Conservation (phyloP, 352 stramenopile genomes). For the Phytophthora pisi region DNA sequence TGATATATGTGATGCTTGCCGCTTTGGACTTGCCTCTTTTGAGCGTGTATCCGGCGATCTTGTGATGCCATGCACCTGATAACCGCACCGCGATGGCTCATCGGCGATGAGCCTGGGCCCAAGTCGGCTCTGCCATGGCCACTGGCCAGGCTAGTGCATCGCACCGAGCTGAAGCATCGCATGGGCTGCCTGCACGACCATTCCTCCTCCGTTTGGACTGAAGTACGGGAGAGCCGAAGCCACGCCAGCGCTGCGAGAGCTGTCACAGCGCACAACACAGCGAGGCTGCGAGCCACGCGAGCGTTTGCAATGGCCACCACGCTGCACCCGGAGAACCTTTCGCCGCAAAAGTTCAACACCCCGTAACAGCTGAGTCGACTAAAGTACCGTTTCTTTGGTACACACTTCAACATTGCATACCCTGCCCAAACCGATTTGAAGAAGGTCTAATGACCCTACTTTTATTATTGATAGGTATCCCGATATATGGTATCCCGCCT, state of each 20-base stretch:
- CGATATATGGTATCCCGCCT: neutral
- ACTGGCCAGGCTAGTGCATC: neutral
- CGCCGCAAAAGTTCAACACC: neutral
- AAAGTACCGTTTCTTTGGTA: neutral
- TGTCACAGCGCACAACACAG: neutral
- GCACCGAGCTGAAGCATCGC: neutral
- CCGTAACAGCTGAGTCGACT: neutral
- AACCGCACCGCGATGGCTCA: neutral
- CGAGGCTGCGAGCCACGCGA: neutral
- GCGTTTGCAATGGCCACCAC: neutral
- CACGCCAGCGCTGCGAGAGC: neutral
- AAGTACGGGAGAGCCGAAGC: constrained; percentile 6
- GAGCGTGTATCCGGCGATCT: neutral
- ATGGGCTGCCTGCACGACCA: neutral
- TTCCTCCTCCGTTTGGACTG: neutral
- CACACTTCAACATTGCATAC: neutral
- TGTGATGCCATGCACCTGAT: neutral
- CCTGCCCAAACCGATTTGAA: neutral
- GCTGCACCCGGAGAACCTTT: too few species aligned
- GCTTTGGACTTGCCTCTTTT: neutral
- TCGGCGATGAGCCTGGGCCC: neutral
- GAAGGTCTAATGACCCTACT: neutral
- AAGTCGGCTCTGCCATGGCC: neutral
- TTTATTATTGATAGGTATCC: neutral
- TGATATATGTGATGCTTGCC: neutral